A percentile compares a stretch with the other conserved stretches of the same genome.
phyloP scores from a whole-genome alignment of 2,329 filamentous ascomycete genomes.

The Diatrype stigma region DNA sequence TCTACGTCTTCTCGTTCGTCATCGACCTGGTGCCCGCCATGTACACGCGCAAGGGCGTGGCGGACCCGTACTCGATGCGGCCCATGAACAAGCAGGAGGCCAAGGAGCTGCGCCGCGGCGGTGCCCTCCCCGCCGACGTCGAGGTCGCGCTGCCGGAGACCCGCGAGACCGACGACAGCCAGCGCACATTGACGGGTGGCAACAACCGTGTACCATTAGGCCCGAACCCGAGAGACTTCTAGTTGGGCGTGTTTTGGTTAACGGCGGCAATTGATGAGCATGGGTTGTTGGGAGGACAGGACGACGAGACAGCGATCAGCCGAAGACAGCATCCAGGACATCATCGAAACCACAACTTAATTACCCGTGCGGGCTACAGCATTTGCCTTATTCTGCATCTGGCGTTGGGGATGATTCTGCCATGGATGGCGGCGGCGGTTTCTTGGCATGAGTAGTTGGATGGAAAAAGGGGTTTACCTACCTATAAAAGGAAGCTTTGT shows the following conservation, averaged over 20 bases:
- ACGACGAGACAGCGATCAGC: not conserved
- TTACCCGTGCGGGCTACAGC: no score
- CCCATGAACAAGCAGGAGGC: constrained; percentile 21
- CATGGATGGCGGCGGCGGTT: constrained; percentile 1
- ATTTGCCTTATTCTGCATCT: no score
- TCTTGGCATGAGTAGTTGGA: no score
- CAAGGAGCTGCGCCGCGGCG: constrained; percentile 20
- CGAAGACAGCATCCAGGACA: no score
- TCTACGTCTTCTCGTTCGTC: constrained; percentile 82
- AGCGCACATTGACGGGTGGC: constrained; percentile 22
- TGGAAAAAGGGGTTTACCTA: no score
- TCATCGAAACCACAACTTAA: no score
- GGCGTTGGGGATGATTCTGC: not conserved
- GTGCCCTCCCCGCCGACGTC: constrained; percentile 6
- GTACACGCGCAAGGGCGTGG: constrained; percentile 37
- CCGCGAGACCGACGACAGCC: constrained; percentile 22
- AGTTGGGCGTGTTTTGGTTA: not conserved
- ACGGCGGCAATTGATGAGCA: constrained; percentile 1
- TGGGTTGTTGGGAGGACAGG: constrained; percentile 1
- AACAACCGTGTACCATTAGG: constrained; percentile 5
- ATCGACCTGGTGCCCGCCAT: constrained; percentile 82
- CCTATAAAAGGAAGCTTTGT: no score
- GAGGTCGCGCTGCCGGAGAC: constrained; percentile 6
- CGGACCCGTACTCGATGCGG: constrained; percentile 13
- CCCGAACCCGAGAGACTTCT: constrained; percentile 19